Evolutionary conservation across 2,329 filamentous ascomycete species (phyloP), one percentile per base, ranked within the genome.

Genomic region (Exophiala alcalophila): DNA sequence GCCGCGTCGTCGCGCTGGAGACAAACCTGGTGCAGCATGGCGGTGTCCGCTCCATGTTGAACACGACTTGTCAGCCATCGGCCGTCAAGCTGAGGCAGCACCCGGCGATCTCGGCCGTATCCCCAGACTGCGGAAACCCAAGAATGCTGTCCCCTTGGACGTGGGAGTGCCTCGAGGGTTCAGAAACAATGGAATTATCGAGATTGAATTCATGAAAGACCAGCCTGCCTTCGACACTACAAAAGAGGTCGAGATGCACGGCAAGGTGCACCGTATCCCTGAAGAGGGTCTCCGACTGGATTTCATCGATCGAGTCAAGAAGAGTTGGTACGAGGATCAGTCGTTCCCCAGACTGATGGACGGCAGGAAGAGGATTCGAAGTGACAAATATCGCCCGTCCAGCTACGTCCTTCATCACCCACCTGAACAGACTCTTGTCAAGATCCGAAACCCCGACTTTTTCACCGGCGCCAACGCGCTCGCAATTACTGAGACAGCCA

Each of bases 21-120:
- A 71, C 53, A 71, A 71, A 36, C 73, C 83, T 37, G 80, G 83
- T 32, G 70, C 72, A 58, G 84, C 81, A 41, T 98, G 89, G 87
- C 84, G 81, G 65, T 98, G 92, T 61, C 91, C 91, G 35, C 81
- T 85, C 52, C 92, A 98, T 61, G 73, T 84, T 28, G 86, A 92
- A 39, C 82, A 91, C 50, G 75, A 90, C 43, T 72, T 94, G 44
- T 68, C 68, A 20, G 68, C 75, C 32, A 66, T 83, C 14, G 64
- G 64, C 14, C 65, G 70, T 32, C 69, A 83, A 18, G 78, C 35
- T 9, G 50, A 54, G 37, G 45, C 49, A 12, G 50, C 48, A 14
- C 38, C 49, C 5, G 54, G 52, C 5, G 44, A 52, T 19, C 40
- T 54, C 12, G 61, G 65, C 28, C 63, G 59, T 33, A 50, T 64